Percentiles rank a stretch among this genome's conserved stretches.
phyloP scores from a whole-genome alignment of 1,284 basidiomycete species.

The Paramarasmius palmivorus region DNA sequence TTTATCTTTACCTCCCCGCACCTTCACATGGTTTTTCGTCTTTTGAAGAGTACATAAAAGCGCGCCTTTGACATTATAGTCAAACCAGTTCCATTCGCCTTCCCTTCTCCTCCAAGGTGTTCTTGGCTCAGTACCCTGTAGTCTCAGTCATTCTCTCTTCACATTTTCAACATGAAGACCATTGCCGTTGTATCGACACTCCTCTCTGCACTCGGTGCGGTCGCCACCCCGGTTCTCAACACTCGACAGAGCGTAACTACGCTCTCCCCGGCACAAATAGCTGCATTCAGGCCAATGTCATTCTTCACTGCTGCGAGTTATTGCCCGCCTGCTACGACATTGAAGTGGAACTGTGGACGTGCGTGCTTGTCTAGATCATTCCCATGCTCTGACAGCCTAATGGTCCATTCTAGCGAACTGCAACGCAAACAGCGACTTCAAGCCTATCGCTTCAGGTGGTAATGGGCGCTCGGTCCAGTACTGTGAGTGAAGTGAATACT shows the following conservation, averaged over 20 bases:
- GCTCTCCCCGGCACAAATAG: constrained; percentile 31
- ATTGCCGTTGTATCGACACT: no score
- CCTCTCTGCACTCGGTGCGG: no score
- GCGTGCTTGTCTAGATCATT: constrained; percentile 17
- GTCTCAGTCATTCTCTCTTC: no score
- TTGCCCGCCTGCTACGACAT: constrained; percentile 30
- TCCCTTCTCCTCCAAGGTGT: no score
- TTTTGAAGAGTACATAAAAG: no score
- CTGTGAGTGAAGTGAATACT: constrained; percentile 39
- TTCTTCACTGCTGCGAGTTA: constrained; percentile 35
- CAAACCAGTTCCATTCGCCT: no score
- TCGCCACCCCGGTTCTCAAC: neutral
- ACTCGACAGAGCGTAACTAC: constrained; percentile 25
- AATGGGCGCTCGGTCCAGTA: constrained; percentile 53
- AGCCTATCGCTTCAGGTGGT: constrained; percentile 60
- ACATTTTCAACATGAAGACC: no score
- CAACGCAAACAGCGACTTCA: constrained; percentile 50
- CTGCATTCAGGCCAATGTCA: constrained; percentile 39
- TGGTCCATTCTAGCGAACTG: constrained; percentile 55
- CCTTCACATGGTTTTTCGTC: no score
- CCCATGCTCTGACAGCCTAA: no score
- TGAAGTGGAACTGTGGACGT: constrained; percentile 63
- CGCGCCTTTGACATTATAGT: no score
- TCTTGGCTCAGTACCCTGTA: no score
- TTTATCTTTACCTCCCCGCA: no score